These are phyloP conservation scores for Exophiala dermatitidis DNA, from an alignment of 2,329 filamentous ascomycete species.

Conservation along the genomic window DNA sequence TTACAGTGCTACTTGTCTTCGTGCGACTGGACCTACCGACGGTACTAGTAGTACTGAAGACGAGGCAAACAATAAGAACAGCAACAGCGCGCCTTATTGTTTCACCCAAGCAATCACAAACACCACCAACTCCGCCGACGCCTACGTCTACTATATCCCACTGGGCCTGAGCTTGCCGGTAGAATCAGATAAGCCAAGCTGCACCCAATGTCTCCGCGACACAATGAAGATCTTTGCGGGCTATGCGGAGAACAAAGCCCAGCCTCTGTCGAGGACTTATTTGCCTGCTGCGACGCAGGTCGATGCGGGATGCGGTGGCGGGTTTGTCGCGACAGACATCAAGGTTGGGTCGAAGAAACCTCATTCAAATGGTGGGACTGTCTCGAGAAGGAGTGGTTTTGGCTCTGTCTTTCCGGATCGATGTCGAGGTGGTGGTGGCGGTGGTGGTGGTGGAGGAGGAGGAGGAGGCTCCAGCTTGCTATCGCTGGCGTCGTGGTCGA, in stretches of 20 bases:
- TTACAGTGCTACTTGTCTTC: constrained; percentile 74
- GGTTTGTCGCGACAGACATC: constrained; percentile 47
- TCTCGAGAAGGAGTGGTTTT: background rate
- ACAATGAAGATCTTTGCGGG: constrained; percentile 76
- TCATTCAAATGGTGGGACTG: constrained; percentile 1
- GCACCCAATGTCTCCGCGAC: constrained; percentile 65
- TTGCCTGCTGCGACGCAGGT: constrained; percentile 62
- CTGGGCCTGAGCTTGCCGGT: constrained; percentile 63
- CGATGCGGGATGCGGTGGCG: constrained; percentile 55
- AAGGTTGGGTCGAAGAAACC: constrained; percentile 14
- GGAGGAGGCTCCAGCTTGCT: too few relatives aligned
- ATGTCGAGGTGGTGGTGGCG: background rate
- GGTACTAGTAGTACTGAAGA: too few relatives aligned
- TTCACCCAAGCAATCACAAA: constrained; percentile 83
- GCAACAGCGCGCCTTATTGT: constrained; percentile 51
- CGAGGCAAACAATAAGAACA: constrained; percentile 46
- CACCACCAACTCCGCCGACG: constrained; percentile 58
- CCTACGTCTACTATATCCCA: constrained; percentile 79
- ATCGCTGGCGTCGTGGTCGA: too few relatives aligned
- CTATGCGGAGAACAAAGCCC: constrained; percentile 57
- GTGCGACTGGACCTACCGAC: constrained; percentile 30
- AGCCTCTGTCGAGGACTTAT: constrained; percentile 65
- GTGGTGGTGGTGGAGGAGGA: too few relatives aligned
- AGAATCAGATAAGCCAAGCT: constrained; percentile 60
- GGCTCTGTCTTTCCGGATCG: background rate